Conservation (phyloP, 225 moss, liverwort and hornwort species). For the Lunularia cruciata region DNA sequence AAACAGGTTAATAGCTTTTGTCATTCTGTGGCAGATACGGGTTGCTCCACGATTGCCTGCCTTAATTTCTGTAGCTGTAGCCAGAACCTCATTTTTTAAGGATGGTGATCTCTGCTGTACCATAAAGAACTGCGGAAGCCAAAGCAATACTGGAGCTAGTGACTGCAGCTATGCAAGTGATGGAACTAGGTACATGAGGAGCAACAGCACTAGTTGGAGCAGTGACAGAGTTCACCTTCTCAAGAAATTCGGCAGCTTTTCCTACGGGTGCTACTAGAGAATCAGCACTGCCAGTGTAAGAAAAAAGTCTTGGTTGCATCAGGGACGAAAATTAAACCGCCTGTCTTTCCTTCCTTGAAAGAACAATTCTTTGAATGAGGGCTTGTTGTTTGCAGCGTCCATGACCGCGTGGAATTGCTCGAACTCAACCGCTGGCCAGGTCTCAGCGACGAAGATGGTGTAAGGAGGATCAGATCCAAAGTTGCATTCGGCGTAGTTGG, state of each 20-base stretch:
- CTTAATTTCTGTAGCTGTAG: no score
- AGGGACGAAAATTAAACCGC: constrained; percentile 30
- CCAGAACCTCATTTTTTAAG: no score
- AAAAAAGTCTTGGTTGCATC: constrained; percentile 45
- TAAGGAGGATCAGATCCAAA: constrained; percentile 48
- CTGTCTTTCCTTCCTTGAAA: constrained; percentile 37
- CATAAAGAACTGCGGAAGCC: no score
- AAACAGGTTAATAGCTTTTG: no score
- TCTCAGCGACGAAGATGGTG: constrained; percentile 27
- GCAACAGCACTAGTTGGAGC: not conserved
- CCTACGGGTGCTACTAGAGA: constrained; percentile 21
- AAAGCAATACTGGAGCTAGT: no score
- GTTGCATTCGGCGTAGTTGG: constrained; percentile 40
- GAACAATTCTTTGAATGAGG: constrained; percentile 31
- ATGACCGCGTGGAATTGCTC: constrained; percentile 27
- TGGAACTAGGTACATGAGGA: no score
- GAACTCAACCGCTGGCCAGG: constrained; percentile 22
- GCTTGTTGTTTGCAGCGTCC: constrained; percentile 37
- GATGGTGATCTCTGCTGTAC: no score
- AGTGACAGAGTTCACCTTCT: not conserved
- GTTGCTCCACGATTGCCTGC: no score
- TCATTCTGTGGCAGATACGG: no score
- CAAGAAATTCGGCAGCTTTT: not conserved
- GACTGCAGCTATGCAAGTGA: no score
- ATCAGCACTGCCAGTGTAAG: constrained; percentile 33